Evolutionary conservation across 2,329 filamentous ascomycete genomes (phyloP).

Genomic region (Daldinia eschscholtzii): DNA sequence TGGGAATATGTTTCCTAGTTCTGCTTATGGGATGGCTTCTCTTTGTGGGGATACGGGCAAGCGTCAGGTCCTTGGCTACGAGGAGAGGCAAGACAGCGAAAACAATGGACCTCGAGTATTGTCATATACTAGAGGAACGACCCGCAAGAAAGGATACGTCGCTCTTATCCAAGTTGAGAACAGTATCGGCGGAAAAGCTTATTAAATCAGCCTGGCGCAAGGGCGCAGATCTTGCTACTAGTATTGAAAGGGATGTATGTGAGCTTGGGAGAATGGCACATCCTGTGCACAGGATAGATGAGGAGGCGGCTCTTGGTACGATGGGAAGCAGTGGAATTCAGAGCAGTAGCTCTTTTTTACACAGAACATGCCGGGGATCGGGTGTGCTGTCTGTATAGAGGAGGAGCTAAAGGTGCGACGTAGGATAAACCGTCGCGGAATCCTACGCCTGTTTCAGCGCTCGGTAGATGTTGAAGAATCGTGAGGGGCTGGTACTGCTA

Average conservation of each 20-base stretch:
- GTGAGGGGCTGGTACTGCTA: conserved; percentile 17
- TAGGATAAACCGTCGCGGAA: conserved; percentile 23
- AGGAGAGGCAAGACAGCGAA: not conserved
- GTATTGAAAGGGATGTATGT: conserved; percentile 24
- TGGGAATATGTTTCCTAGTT: conserved; percentile 31
- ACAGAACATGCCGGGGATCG: conserved; percentile 26
- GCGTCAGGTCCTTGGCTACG: not conserved
- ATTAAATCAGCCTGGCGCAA: conserved; percentile 27
- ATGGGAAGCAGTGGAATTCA: conserved; percentile 9
- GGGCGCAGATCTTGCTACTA: conserved; percentile 29
- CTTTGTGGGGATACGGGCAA: conserved; percentile 11
- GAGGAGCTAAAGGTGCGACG: conserved; percentile 28
- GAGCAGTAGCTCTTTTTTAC: conserved; percentile 47
- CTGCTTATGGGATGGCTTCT: conserved; percentile 34
- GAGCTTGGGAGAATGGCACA: conserved; percentile 16
- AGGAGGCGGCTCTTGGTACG: conserved; percentile 23
- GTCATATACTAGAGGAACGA: conserved; percentile 2
- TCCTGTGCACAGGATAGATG: conserved; percentile 16
- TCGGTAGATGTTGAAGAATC: conserved; percentile 34
- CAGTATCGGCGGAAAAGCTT: conserved; percentile 24
- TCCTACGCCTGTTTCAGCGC: conserved; percentile 32
- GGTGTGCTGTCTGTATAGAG: conserved; percentile 36
- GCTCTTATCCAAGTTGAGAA: conserved; percentile 25
- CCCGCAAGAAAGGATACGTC: conserved; percentile 3
- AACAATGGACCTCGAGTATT: conserved; percentile 17